phyloP scores from a whole-genome alignment of 257 asterid genomes.

The Capsicum baccatum region DNA sequence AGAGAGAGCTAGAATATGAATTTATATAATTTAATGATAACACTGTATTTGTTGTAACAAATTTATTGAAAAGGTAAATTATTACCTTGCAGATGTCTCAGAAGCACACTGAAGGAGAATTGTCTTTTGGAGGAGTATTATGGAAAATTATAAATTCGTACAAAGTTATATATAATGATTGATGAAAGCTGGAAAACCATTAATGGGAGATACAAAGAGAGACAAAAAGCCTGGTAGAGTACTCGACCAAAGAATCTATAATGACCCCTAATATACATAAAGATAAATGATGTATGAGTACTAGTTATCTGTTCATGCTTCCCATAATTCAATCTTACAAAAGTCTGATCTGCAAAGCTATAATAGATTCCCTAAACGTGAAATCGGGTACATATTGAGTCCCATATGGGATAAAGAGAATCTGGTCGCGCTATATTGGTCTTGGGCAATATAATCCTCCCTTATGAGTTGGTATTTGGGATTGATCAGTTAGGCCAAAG shows the following conservation, averaged over 20 bases:
- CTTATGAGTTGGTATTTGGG: no score
- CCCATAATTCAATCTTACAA: no score
- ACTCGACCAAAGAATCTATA: not conserved
- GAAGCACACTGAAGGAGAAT: not conserved
- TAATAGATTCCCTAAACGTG: no score
- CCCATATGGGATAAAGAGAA: no score
- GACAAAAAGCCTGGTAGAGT: not conserved
- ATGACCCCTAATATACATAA: not conserved
- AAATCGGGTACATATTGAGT: no score
- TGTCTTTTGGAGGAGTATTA: not conserved
- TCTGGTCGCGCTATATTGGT: no score
- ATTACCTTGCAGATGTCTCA: not conserved
- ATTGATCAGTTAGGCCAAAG: no score
- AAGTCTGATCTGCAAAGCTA: no score
- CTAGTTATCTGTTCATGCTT: no score
- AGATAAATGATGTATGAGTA: not conserved
- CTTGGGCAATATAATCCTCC: no score
- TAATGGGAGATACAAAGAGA: not conserved
- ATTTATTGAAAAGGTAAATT: not conserved
- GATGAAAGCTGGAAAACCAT: not conserved
- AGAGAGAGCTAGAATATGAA: no score
- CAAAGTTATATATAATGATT: not conserved
- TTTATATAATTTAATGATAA: not conserved
- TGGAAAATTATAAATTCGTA: not conserved
- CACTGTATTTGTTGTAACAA: no score